Evolutionary conservation across 192 early-diverging fungal genomes (phyloP).

Genomic region (Linnemannia exigua): DNA sequence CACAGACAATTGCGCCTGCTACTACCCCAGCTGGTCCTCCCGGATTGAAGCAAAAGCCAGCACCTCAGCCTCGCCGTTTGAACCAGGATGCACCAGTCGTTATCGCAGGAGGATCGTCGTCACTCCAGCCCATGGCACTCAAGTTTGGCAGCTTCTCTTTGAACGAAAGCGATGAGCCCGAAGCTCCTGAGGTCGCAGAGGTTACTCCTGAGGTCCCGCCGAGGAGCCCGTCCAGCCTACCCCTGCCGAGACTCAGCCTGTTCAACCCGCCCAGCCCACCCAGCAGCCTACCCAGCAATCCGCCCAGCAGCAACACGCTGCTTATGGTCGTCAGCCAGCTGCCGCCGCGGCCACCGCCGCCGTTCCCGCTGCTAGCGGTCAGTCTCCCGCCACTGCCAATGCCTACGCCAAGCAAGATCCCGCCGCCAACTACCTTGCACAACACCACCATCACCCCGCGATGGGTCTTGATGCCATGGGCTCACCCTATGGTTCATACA

Average conservation of each 20-base stretch:
- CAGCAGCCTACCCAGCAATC: slow-evolving; percentile 18
- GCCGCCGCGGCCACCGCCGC: slow-evolving; percentile 7
- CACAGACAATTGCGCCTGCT: slow-evolving; percentile 13
- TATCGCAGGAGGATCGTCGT: slow-evolving; percentile 78
- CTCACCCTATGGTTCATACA: slow-evolving; percentile 67
- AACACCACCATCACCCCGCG: slow-evolving; percentile 60
- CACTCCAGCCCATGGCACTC: slow-evolving; percentile 75
- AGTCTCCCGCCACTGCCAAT: slow-evolving; percentile 18
- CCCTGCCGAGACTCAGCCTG: slow-evolving; percentile 14
- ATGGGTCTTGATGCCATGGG: slow-evolving; percentile 63
- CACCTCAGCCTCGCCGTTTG: slow-evolving; percentile 74
- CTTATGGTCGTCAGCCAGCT: slow-evolving; percentile 26
- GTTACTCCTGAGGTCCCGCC: slow-evolving; percentile 7
- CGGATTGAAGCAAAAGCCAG: slow-evolving; percentile 61
- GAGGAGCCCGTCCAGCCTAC: slow-evolving; percentile 23
- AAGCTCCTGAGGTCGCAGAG: slow-evolving; percentile 17
- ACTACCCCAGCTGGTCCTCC: slow-evolving; percentile 53
- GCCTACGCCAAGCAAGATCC: slow-evolving; percentile 44
- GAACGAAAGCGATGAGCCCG: slow-evolving; percentile 62
- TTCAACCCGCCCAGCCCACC: slow-evolving; percentile 32
- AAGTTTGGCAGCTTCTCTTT: slow-evolving; percentile 87
- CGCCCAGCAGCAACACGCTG: slow-evolving; percentile 19
- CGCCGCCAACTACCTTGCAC: slow-evolving; percentile 67
- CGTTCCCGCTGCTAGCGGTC: slow-evolving; percentile 17
- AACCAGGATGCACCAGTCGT: slow-evolving; percentile 93